Evolutionary conservation across 2,329 filamentous ascomycete genomes (phyloP).

Genomic region (Diaporthe amygdali): DNA sequence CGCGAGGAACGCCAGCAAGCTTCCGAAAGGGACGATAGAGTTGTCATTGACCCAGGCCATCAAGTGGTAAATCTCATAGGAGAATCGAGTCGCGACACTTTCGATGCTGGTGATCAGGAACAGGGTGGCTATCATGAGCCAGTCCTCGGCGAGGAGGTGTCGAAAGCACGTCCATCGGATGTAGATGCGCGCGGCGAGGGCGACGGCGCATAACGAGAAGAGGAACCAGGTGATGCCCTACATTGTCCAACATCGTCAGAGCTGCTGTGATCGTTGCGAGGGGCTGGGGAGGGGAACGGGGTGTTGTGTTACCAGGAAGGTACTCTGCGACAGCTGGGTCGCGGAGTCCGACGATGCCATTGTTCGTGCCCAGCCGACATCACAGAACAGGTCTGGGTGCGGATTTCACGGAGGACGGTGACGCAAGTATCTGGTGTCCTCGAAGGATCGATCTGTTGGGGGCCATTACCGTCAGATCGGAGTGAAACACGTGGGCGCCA

Average conservation of each 20-base stretch:
- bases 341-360: slow-evolving; percentile 5
- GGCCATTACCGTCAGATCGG: not conserved
- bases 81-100: slow-evolving; percentile 14
- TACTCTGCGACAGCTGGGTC: slow-evolving; percentile 19
- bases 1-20: not conserved
- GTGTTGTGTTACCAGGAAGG: slow-evolving; percentile 16
- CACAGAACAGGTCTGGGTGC: not conserved
- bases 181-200: slow-evolving; percentile 20
- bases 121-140: slow-evolving; percentile 23
- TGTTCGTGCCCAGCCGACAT: not conserved
- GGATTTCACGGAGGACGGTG: not conserved
- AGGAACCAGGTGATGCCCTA: slow-evolving; percentile 25
- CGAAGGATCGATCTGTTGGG: slow-evolving; percentile 1
- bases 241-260: not conserved
- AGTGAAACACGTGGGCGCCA: not conserved
- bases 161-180: slow-evolving; percentile 23
- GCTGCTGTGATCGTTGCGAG: not conserved
- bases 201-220: slow-evolving; percentile 19
- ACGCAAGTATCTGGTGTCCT: not conserved
- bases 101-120: slow-evolving; percentile 19
- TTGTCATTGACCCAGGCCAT: slow-evolving; percentile 17
- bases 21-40: not conserved
- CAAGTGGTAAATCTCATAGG: slow-evolving; percentile 19
- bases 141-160: slow-evolving; percentile 21
- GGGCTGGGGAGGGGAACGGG: not conserved